Conservation (phyloP, 257 asterid genomes). For the Haberlea rhodopensis region DNA sequence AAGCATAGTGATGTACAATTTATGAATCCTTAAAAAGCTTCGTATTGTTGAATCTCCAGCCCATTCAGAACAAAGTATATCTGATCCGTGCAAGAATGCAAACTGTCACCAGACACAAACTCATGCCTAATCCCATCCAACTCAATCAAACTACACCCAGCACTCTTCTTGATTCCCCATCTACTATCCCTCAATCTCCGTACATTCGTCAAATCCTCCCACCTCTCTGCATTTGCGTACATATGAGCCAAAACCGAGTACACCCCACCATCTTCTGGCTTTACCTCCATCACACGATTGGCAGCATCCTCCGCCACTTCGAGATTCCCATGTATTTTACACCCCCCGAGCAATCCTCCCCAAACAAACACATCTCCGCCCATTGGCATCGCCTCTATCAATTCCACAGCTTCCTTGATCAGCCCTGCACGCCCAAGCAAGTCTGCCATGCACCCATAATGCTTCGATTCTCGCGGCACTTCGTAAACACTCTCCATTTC, state of each 20-base stretch:
- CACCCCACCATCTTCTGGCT: constrained; percentile 81
- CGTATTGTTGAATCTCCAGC: constrained; percentile 47
- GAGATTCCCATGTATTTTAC: constrained; percentile 67
- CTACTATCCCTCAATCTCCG: constrained; percentile 57
- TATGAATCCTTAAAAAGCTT: constrained; percentile 26
- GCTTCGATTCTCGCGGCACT: constrained; percentile 70
- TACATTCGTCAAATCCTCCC: constrained; percentile 72
- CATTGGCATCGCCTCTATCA: constrained; percentile 76
- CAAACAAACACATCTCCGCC: constrained; percentile 73
- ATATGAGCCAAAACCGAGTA: constrained; percentile 66
- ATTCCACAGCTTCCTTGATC: constrained; percentile 58
- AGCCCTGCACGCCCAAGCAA: constrained; percentile 77
- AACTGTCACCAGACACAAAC: constrained; percentile 77
- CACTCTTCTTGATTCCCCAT: constrained; percentile 54
- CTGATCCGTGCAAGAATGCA: constrained; percentile 49
- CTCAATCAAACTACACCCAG: constrained; percentile 77
- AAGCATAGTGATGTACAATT: not conserved
- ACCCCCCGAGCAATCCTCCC: constrained; percentile 98
- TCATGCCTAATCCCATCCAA: constrained; percentile 59
- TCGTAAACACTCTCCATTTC: constrained; percentile 65
- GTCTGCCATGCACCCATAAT: constrained; percentile 90
- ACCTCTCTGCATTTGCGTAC: constrained; percentile 61
- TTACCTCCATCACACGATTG: constrained; percentile 54
- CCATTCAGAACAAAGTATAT: constrained; percentile 46
- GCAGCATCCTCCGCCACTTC: constrained; percentile 78